Conservation (phyloP, 495 filamentous ascomycete species). For the Xylaria bambusicola region DNA sequence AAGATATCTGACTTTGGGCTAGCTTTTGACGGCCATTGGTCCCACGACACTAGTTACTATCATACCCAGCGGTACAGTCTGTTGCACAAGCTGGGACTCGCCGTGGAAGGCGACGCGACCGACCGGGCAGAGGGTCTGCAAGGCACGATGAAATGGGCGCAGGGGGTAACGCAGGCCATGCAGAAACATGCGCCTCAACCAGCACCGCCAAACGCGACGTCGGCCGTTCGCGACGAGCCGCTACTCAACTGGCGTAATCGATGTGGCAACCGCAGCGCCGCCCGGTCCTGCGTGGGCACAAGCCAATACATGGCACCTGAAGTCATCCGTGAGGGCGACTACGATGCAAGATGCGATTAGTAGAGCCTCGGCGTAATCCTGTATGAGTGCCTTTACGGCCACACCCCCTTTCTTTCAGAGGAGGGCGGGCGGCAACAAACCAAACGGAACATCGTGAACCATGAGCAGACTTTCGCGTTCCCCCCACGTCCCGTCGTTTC, state of each 20-base stretch:
- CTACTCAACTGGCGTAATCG: conserved; percentile 79
- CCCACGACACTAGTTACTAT: conserved; percentile 83
- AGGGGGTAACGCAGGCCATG: conserved; percentile 48
- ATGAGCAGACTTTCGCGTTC: conserved; percentile 59
- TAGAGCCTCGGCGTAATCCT: conserved; percentile 94
- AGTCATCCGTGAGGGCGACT: conserved; percentile 77
- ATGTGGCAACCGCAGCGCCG: conserved; percentile 69
- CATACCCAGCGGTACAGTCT: conserved; percentile 77
- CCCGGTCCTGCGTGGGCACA: conserved; percentile 88
- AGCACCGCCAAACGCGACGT: conserved; percentile 18
- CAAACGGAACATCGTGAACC: conserved; percentile 71
- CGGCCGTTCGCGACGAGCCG: conserved; percentile 43
- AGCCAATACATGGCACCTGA: conserved; percentile 98
- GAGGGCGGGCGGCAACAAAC: conserved; percentile 70
- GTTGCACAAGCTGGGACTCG: conserved; percentile 71
- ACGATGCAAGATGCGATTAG: conserved; percentile 94
- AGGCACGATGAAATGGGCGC: conserved; percentile 49
- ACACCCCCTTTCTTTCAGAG: conserved; percentile 83
- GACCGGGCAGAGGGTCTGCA: conserved; percentile 62
- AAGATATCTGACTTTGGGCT: conserved; percentile 96
- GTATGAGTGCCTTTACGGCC: conserved; percentile 91
- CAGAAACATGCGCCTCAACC: conserved; percentile 51
- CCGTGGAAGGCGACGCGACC: conserved; percentile 71
- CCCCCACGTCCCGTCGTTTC: conserved; percentile 64
- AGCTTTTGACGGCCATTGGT: conserved; percentile 93